Evolutionary conservation across 441 rosid genomes (phyloP), one percentile per base, ranked within the genome.

Genomic region (Syzygium malaccense): DNA sequence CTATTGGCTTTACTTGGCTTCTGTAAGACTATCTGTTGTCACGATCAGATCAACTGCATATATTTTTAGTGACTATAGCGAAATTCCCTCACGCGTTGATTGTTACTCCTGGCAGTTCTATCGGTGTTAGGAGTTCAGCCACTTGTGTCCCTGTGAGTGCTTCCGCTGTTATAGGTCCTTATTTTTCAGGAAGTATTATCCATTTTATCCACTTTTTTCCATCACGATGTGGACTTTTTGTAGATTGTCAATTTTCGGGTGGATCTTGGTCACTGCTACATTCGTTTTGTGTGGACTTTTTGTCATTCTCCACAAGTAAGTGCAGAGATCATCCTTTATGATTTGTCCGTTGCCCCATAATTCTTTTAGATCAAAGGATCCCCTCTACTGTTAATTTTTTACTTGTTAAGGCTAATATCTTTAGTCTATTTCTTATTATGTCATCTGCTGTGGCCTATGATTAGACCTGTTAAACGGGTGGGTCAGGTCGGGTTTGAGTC

Each of bases 121-220:
- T 95, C 95, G 1, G 53, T 96, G 58, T 88, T 93, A 51, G 97
- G 97, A 85, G 33, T 93, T 89, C 93, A 89, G 87, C 89, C 90
- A 83, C 92, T 94, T 19, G 93, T 95, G 75, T 93, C 92, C 92
- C 62, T 95, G 99, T 96, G 88, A 95, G 98, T 94, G 48, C 49
- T 37, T 6, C 9, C 12, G 51, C 51, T 37, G 83, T 41, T 71
- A 37, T 71, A 37, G 3, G 51, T 71, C 51, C 51, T 37, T 6
- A 71, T 23, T 20, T 71, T 71, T 71, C n/a, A 71, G 28, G 5
- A 71, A 71, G 80, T 37, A 71, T 37, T 2, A 5, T 71, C 83
- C 51, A 20, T 71, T 37, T 71, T 71, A 71, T 71, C 83, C 17
- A 23, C 51, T 23, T 23, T 37, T 68, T 71, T 37, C 11, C 80